Percentiles rank a stretch among this genome's conserved stretches.
Conservation (phyloP, 768 basidiomycete species). For the Cystofilobasidium macerans region DNA sequence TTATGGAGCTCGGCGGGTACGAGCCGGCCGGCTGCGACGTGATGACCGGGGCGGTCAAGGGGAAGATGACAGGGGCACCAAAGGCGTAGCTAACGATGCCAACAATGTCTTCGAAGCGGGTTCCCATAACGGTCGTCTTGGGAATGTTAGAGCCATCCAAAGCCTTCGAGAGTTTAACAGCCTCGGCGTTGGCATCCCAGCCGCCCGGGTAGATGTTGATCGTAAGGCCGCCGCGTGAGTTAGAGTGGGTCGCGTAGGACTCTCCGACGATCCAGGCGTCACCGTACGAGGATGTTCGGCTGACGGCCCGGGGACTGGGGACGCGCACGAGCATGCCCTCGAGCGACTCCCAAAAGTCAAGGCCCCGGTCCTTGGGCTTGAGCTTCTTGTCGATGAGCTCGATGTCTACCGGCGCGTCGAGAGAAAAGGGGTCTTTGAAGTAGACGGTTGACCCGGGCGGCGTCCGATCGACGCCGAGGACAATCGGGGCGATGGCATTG, state of each 20-base stretch:
- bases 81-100: slow-evolving; percentile 51
- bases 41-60: slow-evolving; percentile 48
- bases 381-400: slow-evolving; percentile 1
- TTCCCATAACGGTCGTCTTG: slow-evolving; percentile 43
- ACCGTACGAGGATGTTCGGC: slow-evolving; percentile 48
- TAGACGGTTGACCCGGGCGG: slow-evolving; percentile 4
- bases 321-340: slow-evolving; percentile 52
- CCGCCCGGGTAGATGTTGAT: slow-evolving; percentile 47
- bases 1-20: slow-evolving; percentile 42
- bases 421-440: slow-evolving; percentile 11
- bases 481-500: background rate
- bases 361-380: slow-evolving; percentile 47
- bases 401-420: slow-evolving; percentile 3
- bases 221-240: slow-evolving; percentile 49
- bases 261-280: slow-evolving; percentile 53
- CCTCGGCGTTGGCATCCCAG: slow-evolving; percentile 53
- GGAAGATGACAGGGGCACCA: slow-evolving; percentile 41
- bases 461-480: slow-evolving; percentile 8
- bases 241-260: slow-evolving; percentile 50
- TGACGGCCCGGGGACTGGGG: slow-evolving; percentile 43
- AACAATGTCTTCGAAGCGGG: slow-evolving; percentile 45
- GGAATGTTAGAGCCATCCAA: slow-evolving; percentile 50
- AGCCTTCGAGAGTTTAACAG: slow-evolving; percentile 41
- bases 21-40: slow-evolving; percentile 39
- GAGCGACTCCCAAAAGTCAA: slow-evolving; percentile 57